Evolutionary conservation across 805 yeast genomes (phyloP).

Genomic region (Ogataea naganishii): DNA sequence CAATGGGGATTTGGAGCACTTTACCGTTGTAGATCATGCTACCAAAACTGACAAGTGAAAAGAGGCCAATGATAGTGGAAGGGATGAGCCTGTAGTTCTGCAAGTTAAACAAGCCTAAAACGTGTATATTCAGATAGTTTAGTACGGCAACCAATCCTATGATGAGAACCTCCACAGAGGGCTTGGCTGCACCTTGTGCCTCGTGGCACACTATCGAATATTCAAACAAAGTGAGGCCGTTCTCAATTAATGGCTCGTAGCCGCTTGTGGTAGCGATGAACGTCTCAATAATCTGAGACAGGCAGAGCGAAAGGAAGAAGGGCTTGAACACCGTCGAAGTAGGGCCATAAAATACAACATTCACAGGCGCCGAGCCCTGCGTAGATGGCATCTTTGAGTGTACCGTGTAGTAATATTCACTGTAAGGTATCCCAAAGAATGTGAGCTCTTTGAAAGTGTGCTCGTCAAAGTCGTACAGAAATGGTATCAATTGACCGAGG

Average conservation of each 20-base stretch:
- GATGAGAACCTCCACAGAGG: conserved; percentile 42
- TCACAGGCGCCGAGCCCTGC: conserved; percentile 12
- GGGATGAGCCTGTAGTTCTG: conserved; percentile 54
- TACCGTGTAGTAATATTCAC: conserved; percentile 10
- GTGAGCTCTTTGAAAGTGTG: conserved; percentile 12
- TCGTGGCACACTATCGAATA: conserved; percentile 73
- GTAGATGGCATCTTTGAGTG: not conserved
- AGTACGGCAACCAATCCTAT: conserved; percentile 47
- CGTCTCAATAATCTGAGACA: conserved; percentile 58
- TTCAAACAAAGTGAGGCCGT: conserved; percentile 67
- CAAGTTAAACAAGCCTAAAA: conserved; percentile 46
- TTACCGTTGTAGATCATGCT: conserved; percentile 31
- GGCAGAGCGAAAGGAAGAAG: conserved; percentile 46
- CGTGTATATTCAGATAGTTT: conserved; percentile 54
- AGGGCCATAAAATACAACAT: conserved; percentile 27
- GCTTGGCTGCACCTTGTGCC: conserved; percentile 41
- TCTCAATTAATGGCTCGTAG: conserved; percentile 47
- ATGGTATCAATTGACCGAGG: conserved; percentile 6
- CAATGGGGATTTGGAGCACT: conserved; percentile 41
- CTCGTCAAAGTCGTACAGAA: conserved; percentile 16
- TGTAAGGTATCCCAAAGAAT: conserved; percentile 21
- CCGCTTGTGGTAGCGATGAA: conserved; percentile 53
- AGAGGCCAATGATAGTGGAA: conserved; percentile 49
- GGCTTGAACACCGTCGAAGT: conserved; percentile 49
- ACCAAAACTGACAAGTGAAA: conserved; percentile 40